Evolutionary conservation across 129 eudicot genomes (phyloP).

Genomic region (Dittrichia graveolens): DNA sequence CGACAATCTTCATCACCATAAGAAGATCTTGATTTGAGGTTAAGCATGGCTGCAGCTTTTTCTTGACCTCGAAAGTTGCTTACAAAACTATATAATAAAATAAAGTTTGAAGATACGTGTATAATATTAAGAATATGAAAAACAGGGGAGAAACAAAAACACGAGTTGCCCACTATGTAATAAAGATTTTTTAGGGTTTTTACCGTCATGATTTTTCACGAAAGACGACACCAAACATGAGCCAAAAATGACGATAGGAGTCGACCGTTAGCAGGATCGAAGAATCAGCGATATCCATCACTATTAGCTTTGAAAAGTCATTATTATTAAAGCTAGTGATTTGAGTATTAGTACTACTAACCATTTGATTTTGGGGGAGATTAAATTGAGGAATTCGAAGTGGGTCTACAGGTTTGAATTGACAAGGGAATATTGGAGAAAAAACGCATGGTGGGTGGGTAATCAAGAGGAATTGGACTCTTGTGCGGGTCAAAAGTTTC

Average conservation of each 20-base stretch:
- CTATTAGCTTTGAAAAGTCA: conserved; percentile 37
- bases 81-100: conserved; percentile 29
- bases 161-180: conserved; percentile 30
- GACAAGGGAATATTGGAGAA: conserved; percentile 41
- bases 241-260: conserved; percentile 49
- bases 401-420: conserved; percentile 23
- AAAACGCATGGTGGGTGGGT: conserved; percentile 7
- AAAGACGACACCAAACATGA: conserved; percentile 43
- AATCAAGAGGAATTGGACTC: conserved; percentile 26
- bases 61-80: conserved; percentile 35
- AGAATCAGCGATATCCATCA: conserved; percentile 32
- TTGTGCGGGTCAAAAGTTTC: conserved; percentile 26
- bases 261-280: conserved; percentile 40
- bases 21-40: conserved; percentile 31
- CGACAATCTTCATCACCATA: conserved; percentile 35
- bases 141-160: conserved; percentile 21
- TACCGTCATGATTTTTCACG: conserved; percentile 45
- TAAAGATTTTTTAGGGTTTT: conserved; percentile 38
- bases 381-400: conserved; percentile 11
- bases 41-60: conserved; percentile 43
- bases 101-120: conserved; percentile 30
- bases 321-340: conserved; percentile 14
- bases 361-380: conserved; percentile 30
- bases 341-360: conserved; percentile 19
- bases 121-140: conserved; percentile 22